Conservation (phyloP, 1,284 basidiomycete species). For the Pseudozyma thailandica region DNA sequence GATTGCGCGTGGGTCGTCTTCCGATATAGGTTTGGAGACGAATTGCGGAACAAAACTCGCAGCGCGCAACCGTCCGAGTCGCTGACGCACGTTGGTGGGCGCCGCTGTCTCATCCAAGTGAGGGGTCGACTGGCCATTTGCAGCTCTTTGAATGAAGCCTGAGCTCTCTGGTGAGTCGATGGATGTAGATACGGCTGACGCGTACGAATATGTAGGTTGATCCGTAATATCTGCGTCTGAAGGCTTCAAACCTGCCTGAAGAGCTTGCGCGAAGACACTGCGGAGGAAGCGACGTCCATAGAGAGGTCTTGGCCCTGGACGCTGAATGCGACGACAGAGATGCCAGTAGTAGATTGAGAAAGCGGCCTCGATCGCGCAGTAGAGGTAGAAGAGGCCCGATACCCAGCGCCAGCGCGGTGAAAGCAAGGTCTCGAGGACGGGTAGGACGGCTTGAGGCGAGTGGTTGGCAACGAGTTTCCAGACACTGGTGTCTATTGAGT, state of each 20-base stretch:
- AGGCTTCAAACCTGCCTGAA: slow-evolving; percentile 47
- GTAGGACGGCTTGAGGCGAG: slow-evolving; percentile 8
- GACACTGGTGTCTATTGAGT: slow-evolving; percentile 14
- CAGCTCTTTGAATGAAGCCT: background rate
- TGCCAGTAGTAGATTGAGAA: slow-evolving; percentile 62
- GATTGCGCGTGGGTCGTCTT: slow-evolving; percentile 57
- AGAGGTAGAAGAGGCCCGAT: slow-evolving; percentile 34
- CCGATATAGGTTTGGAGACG: slow-evolving; percentile 38
- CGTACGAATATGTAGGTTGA: slow-evolving; percentile 13
- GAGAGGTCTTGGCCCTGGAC: slow-evolving; percentile 37
- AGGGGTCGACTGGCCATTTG: slow-evolving; percentile 5
- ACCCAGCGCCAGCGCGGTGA: slow-evolving; percentile 20
- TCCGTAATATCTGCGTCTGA: background rate
- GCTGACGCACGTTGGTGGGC: slow-evolving; percentile 21
- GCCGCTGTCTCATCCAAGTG: slow-evolving; percentile 8
- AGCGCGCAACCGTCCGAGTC: slow-evolving; percentile 38
- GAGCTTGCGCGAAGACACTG: slow-evolving; percentile 44
- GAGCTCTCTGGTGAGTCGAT: background rate
- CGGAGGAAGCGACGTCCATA: slow-evolving; percentile 46
- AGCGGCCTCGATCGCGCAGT: slow-evolving; percentile 36
- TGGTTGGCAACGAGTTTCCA: slow-evolving; percentile 11
- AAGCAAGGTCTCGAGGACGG: background rate
- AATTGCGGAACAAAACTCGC: slow-evolving; percentile 54
- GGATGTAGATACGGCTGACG: slow-evolving; percentile 17
- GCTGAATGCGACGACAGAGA: slow-evolving; percentile 42